Evolutionary conservation across 2,329 filamentous ascomycete species (phyloP), one percentile per base, ranked within the genome.

Genomic region (Cladophialophora exuberans): DNA sequence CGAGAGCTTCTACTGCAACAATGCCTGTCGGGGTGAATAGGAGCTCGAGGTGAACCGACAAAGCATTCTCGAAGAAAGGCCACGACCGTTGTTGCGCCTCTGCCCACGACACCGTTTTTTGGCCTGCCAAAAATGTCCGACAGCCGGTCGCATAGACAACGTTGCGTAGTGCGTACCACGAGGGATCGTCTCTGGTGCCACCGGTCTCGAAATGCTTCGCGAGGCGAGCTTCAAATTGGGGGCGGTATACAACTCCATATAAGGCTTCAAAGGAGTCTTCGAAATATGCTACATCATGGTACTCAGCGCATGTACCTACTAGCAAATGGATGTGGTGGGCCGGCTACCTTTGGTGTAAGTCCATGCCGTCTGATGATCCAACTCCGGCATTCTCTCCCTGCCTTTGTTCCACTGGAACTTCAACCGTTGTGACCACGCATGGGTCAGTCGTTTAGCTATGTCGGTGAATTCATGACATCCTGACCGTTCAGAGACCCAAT

Each of bases 331-430:
- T 9, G 5, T 17, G 18, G n/a, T n/a, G n/a, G n/a, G n/a, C n/a
- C n/a, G 22, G 17, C 7, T 83, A 83, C 42, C 42, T 11, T 45
- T 48, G 17, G 17, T 15, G 25, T 22, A 48, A 6, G 10, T 4
- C 44, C 44, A 48, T 5, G 44, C 44, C 11, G 30, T 48, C n/a
- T 48, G 15, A 23, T 17, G 6, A 7, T 48, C 44, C 7, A 25
- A 30, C 15, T 48, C 44, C n/a, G 43, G 15, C 18, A 26, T 7
- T 3, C 13, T 31, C n/a, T 33, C 23, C 22, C 43, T 23, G 33
- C 22, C 11, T 33, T 28, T 9, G 18, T 13, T 9, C 22, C 41
- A 9, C 7, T 11, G 15, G 30, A 48, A 36, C 36, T 48, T 33
- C 30, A 33, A 22, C 18, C 44, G 44, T 36, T 18, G 28, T 5